Conservation (phyloP, 2,329 filamentous ascomycete species). For the Pestalotiopsis fici region DNA sequence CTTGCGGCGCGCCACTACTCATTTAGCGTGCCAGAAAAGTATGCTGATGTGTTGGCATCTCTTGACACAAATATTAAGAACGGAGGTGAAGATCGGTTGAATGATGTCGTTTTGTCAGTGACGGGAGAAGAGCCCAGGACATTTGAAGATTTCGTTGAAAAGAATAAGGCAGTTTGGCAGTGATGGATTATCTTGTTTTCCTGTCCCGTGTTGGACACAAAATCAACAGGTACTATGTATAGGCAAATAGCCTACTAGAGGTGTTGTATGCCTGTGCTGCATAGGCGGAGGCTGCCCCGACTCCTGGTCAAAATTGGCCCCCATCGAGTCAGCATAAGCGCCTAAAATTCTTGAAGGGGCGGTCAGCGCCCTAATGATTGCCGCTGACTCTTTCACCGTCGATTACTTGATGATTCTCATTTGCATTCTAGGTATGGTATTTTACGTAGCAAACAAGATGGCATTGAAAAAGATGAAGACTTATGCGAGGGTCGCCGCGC, state of each 20-base stretch:
- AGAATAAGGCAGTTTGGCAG: conserved; percentile 18
- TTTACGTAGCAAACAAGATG: background rate
- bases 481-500: background rate
- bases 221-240: background rate
- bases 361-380: background rate
- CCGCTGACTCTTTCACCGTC: background rate
- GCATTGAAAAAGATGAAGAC: background rate
- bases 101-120: conserved; percentile 32
- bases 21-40: conserved; percentile 31
- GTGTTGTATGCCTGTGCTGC: no score
- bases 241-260: background rate
- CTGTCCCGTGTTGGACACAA: background rate
- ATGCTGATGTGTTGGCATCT: conserved; percentile 30
- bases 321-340: background rate
- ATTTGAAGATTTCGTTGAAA: conserved; percentile 28
- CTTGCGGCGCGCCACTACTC: conserved; percentile 21
- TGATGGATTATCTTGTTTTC: background rate
- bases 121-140: conserved; percentile 32
- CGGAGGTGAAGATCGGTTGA: conserved; percentile 35
- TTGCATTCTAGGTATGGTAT: background rate
- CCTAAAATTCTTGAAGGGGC: background rate
- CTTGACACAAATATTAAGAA: conserved; percentile 34
- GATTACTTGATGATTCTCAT: background rate
- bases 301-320: background rate
- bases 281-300: background rate